Evolutionary conservation across 176 grass and related monocot genomes (phyloP).

Genomic region (Panicum miliaceum): DNA sequence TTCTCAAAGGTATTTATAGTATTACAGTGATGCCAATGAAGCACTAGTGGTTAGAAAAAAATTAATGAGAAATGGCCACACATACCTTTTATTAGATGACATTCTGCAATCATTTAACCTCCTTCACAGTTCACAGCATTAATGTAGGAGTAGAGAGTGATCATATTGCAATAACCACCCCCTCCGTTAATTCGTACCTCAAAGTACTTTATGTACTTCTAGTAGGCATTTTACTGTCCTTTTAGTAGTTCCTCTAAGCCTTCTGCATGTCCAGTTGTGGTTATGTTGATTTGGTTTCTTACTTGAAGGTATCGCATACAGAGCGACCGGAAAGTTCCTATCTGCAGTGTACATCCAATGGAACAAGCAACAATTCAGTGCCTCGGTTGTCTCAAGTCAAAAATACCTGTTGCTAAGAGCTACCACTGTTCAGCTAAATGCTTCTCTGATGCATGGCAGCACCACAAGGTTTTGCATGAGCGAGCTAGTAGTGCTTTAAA

Average conservation of each 20-base stretch:
- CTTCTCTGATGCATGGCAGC: slow-evolving; percentile 95
- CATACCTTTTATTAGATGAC: background rate
- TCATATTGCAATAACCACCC: background rate
- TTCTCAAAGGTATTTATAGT: background rate
- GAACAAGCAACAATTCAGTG: slow-evolving; percentile 96
- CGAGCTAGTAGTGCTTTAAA: slow-evolving; percentile 73
- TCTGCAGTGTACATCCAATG: slow-evolving; percentile 94
- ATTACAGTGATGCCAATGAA: background rate
- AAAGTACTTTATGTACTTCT: background rate
- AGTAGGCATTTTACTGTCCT: background rate
- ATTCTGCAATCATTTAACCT: background rate
- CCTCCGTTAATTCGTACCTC: background rate
- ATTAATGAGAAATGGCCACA: background rate
- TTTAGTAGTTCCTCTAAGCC: background rate
- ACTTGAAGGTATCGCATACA: slow-evolving; percentile 91
- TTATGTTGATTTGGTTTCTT: slow-evolving; percentile 41
- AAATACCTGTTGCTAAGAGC: slow-evolving; percentile 92
- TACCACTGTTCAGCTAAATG: slow-evolving; percentile 95
- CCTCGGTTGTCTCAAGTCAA: slow-evolving; percentile 91
- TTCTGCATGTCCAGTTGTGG: slow-evolving; percentile 19
- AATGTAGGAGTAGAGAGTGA: background rate
- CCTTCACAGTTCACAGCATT: background rate
- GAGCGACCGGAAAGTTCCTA: slow-evolving; percentile 74
- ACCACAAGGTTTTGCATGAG: slow-evolving; percentile 92
- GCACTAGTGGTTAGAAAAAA: background rate